Percentiles rank a stretch among this genome's conserved stretches.
Evolutionary conservation across 2,329 filamentous ascomycete genomes (phyloP).

Genomic region (Keithomyces neogunnii): DNA sequence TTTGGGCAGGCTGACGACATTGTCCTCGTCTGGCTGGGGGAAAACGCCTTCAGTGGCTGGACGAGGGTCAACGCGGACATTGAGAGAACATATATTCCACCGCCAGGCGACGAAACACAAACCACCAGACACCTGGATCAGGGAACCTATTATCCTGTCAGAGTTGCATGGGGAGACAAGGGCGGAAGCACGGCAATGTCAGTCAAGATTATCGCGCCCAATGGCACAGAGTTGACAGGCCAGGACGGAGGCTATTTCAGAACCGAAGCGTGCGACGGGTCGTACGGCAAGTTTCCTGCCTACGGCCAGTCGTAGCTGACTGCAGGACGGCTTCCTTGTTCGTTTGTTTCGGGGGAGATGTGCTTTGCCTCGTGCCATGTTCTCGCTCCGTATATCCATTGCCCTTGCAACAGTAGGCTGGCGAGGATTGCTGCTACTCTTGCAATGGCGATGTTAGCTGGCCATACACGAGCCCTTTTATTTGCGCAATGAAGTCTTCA

Average conservation of each 20-base stretch:
- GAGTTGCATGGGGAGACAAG: slow-evolving; percentile 9
- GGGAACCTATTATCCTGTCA: slow-evolving; percentile 8
- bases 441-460: too few relatives aligned
- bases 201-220: slow-evolving; percentile 9
- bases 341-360: too few relatives aligned
- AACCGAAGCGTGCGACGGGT: slow-evolving; percentile 9
- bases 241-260: slow-evolving; percentile 8
- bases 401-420: too few relatives aligned
- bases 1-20: slow-evolving; percentile 11
- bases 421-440: too few relatives aligned
- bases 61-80: slow-evolving; percentile 9
- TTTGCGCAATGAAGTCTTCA: too few relatives aligned
- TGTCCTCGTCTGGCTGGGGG: slow-evolving; percentile 7
- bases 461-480: too few relatives aligned
- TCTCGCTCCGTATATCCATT: too few relatives aligned
- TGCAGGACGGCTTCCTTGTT: too few relatives aligned
- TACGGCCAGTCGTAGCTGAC: slow-evolving; percentile 5
- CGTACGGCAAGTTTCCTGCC: slow-evolving; percentile 8
- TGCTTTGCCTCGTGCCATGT: too few relatives aligned
- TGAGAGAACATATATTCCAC: slow-evolving; percentile 9
- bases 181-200: slow-evolving; percentile 9
- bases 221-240: slow-evolving; percentile 8
- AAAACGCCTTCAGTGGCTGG: slow-evolving; percentile 8
- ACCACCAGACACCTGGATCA: slow-evolving; percentile 8
- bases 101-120: slow-evolving; percentile 8